Evolutionary conservation across 1,139 yeast species (phyloP).

Genomic region (Sugiyamaella grinbergsii): DNA sequence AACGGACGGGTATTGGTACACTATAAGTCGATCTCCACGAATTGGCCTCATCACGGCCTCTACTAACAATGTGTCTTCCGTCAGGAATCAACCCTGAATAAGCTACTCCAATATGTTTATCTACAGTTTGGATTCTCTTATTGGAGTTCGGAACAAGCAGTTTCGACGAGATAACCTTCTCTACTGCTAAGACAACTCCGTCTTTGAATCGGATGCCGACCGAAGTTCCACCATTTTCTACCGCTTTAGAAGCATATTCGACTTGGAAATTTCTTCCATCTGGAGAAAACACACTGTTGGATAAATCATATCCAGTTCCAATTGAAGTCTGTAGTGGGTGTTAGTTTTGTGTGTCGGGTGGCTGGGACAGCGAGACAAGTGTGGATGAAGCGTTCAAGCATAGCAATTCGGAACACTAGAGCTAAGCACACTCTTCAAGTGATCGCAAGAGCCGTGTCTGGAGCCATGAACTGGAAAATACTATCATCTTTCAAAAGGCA

Average conservation of each 20-base stretch:
- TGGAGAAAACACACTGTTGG: conserved; percentile 77
- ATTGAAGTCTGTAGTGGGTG: conserved; percentile 65
- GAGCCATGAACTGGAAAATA: too few relatives aligned
- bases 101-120: conserved; percentile 85
- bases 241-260: conserved; percentile 96
- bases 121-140: conserved; percentile 88
- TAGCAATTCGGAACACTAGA: too few relatives aligned
- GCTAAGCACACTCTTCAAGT: too few relatives aligned
- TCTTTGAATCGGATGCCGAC: conserved; percentile 90
- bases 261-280: conserved; percentile 99
- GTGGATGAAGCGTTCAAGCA: too few relatives aligned
- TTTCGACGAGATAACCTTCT: conserved; percentile 84
- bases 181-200: conserved; percentile 96
- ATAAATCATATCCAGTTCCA: conserved; percentile 96
- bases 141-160: conserved; percentile 87
- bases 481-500: not conserved
- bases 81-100: conserved; percentile 96
- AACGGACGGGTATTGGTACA: conserved; percentile 74
- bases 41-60: conserved; percentile 91
- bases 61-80: conserved; percentile 88
- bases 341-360: conserved; percentile 10
- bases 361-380: conserved; percentile 6
- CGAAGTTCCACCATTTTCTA: conserved; percentile 95
- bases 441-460: too few relatives aligned
- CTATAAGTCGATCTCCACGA: conserved; percentile 78